Percentiles rank a stretch among this genome's conserved stretches.
phyloP scores from a whole-genome alignment of 2,329 filamentous ascomycete genomes.

The Pseudopyricularia javanii region DNA sequence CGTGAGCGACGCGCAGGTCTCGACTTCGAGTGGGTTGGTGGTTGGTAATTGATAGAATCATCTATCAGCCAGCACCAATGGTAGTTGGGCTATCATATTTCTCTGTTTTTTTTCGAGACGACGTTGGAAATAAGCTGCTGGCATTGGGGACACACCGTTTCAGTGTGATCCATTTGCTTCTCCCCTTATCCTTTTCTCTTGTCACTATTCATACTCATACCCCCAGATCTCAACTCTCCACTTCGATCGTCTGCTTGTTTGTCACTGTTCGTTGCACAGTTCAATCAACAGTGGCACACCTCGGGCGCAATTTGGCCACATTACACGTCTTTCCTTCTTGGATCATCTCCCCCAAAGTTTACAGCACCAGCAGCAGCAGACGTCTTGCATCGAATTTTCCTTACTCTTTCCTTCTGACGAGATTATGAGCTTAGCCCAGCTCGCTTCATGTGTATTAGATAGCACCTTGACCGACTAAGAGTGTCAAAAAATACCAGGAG shows the following conservation, averaged over 20 bases:
- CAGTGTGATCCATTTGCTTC: conserved; percentile 9
- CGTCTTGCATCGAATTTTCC: not conserved
- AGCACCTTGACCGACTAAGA: conserved; percentile 19
- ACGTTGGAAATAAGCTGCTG: conserved; percentile 8
- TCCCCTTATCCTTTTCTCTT: conserved; percentile 10
- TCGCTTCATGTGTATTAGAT: conserved; percentile 56
- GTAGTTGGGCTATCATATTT: conserved; percentile 37
- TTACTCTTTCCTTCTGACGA: conserved; percentile 1
- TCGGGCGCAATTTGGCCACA: not conserved
- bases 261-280: not conserved
- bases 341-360: not conserved
- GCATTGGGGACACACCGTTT: conserved; percentile 7
- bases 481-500: conserved; percentile 47
- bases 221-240: conserved; percentile 1
- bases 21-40: conserved; percentile 90
- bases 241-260: conserved; percentile 5
- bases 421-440: conserved; percentile 26
- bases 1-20: conserved; percentile 53
- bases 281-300: not conserved
- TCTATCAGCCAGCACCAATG: conserved; percentile 35
- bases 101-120: not conserved
- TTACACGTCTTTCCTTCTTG: not conserved
- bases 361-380: not conserved
- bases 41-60: conserved; percentile 49
- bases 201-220: not conserved